Percentiles rank a stretch among this genome's conserved stretches.
These are phyloP conservation scores for Solidago caesia DNA, from an alignment of 129 eudicot species.

Conservation along the genomic window DNA sequence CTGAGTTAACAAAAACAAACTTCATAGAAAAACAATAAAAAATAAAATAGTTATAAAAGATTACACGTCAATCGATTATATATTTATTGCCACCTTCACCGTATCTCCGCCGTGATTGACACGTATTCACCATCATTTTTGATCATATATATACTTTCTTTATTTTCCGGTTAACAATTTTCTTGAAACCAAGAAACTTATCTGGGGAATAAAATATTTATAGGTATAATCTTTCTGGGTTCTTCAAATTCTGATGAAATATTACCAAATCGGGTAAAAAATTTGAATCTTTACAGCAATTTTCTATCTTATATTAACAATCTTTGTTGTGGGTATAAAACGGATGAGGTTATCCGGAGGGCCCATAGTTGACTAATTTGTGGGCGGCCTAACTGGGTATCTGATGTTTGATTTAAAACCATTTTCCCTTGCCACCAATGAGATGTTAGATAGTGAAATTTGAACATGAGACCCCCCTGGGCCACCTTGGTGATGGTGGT, in stretches of 20 bases:
- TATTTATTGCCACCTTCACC: conserved; percentile 21
- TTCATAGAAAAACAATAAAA: too few species aligned
- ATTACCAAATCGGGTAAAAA: conserved; percentile 23
- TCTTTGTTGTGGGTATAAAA: conserved; percentile 5
- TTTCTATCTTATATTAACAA: neutral
- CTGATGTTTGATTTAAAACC: too few species aligned
- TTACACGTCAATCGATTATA: conserved; percentile 29
- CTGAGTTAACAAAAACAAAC: conserved; percentile 21
- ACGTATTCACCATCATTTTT: conserved; percentile 17
- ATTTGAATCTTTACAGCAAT: neutral
- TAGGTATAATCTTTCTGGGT: conserved; percentile 20
- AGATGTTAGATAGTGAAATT: too few species aligned
- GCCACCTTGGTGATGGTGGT: too few species aligned
- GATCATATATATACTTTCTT: neutral
- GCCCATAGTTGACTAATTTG: too few species aligned
- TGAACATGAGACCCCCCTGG: too few species aligned
- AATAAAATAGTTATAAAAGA: neutral
- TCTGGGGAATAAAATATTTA: conserved; percentile 13
- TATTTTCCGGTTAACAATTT: neutral
- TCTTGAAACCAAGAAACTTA: neutral
- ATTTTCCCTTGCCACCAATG: too few species aligned
- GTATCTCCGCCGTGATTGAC: conserved; percentile 28
- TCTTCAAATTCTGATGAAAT: conserved; percentile 21
- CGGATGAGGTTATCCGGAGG: too few species aligned
- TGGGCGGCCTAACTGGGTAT: too few species aligned